A percentile compares a stretch with the other conserved stretches of the same genome.
Evolutionary conservation across 2,329 filamentous ascomycete genomes (phyloP).

Genomic region (Coleophoma eucalyptorum): DNA sequence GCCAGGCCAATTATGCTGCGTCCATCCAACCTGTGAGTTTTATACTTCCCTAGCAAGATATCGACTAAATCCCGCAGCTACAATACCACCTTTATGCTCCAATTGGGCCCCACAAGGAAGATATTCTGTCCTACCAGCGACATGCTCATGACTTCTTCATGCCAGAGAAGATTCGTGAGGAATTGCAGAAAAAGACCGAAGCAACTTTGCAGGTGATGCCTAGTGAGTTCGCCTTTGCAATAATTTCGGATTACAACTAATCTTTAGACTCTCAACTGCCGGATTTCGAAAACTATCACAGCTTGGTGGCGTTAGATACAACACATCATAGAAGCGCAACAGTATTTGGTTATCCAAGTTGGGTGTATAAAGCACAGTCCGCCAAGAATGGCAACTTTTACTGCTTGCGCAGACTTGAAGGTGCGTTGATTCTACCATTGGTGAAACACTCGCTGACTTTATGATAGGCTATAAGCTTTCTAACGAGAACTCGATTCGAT

Average conservation of each 20-base stretch:
- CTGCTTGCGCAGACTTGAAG: slow-evolving; percentile 80
- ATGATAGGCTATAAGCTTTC: slow-evolving; percentile 72
- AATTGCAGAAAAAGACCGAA: slow-evolving; percentile 84
- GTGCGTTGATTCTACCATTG: slow-evolving; percentile 30
- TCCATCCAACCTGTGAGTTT: slow-evolving; percentile 55
- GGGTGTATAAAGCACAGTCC: slow-evolving; percentile 92
- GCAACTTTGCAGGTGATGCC: slow-evolving; percentile 81
- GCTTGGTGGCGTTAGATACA: slow-evolving; percentile 83
- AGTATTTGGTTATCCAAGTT: slow-evolving; percentile 84
- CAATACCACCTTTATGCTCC: slow-evolving; percentile 94
- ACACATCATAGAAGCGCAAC: slow-evolving; percentile 72
- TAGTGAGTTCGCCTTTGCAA: slow-evolving; percentile 43
- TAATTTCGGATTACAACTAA: slow-evolving; percentile 9
- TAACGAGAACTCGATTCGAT: slow-evolving; percentile 83
- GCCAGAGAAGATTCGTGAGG: slow-evolving; percentile 79
- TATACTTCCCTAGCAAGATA: background rate
- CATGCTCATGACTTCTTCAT: slow-evolving; percentile 90
- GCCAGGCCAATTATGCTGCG: slow-evolving; percentile 47
- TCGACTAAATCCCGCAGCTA: slow-evolving; percentile 43
- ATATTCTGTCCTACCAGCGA: slow-evolving; percentile 79
- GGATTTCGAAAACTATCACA: slow-evolving; percentile 84
- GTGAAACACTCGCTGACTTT: slow-evolving; percentile 5
- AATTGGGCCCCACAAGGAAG: slow-evolving; percentile 76
- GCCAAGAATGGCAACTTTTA: slow-evolving; percentile 88
- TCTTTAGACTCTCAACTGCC: slow-evolving; percentile 63